Conservation (phyloP, 1,139 yeast species). For the Yamadazyma dushanensis region DNA sequence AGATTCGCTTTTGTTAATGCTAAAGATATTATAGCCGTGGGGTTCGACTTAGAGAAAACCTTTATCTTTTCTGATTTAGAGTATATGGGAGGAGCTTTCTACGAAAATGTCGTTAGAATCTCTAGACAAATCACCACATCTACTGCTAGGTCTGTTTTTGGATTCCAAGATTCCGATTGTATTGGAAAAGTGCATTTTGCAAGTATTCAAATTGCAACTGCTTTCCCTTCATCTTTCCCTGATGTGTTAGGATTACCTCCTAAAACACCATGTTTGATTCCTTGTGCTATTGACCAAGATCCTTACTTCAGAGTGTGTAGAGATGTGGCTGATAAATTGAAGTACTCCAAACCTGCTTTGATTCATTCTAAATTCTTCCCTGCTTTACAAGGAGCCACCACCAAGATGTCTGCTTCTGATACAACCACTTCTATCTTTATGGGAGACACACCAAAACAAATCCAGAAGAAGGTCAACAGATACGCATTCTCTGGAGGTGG, state of each 20-base stretch:
- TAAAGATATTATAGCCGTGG: constrained; percentile 91
- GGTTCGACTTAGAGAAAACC: constrained; percentile 92
- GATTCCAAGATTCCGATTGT: constrained; percentile 91
- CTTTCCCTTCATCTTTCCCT: constrained; percentile 95
- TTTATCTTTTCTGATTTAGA: constrained; percentile 90
- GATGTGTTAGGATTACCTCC: constrained; percentile 82
- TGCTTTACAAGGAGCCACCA: constrained; percentile 93
- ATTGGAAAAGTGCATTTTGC: constrained; percentile 96
- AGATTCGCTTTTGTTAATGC: constrained; percentile 78
- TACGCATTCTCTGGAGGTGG: constrained; percentile 97
- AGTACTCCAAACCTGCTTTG: constrained; percentile 87
- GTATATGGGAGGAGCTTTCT: constrained; percentile 92
- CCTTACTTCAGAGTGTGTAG: constrained; percentile 97
- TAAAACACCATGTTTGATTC: constrained; percentile 93
- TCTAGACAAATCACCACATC: constrained; percentile 95
- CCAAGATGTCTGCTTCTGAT: constrained; percentile 97
- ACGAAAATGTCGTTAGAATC: constrained; percentile 91
- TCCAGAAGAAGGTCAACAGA: constrained; percentile 92
- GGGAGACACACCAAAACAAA: constrained; percentile 92
- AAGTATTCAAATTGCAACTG: constrained; percentile 91
- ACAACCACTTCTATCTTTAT: constrained; percentile 78
- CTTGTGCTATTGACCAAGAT: constrained; percentile 99
- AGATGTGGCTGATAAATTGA: constrained; percentile 93
- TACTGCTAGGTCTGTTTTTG: constrained; percentile 97
- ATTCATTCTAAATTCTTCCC: constrained; percentile 97